These are phyloP conservation scores for Chrysosporium queenslandicum DNA, from an alignment of 2,329 filamentous ascomycete species.

Conservation along the genomic window DNA sequence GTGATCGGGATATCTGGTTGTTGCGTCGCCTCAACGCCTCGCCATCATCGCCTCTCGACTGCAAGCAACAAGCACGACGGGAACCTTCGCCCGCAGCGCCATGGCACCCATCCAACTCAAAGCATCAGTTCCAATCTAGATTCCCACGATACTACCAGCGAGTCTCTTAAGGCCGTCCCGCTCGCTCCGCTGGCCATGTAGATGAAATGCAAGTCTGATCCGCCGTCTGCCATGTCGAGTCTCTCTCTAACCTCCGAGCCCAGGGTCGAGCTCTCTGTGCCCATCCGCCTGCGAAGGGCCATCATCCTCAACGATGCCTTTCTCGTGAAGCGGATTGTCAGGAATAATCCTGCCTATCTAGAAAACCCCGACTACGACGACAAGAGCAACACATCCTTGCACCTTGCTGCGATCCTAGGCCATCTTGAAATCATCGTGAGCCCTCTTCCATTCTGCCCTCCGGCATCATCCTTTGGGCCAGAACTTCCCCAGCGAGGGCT, in stretches of 20 bases:
- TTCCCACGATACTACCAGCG: too few relatives aligned
- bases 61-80: not conserved
- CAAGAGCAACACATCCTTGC: constrained; percentile 73
- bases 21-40: not conserved
- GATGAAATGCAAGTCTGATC: constrained; percentile 10
- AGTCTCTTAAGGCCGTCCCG: too few relatives aligned
- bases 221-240: not conserved
- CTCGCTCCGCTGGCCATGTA: constrained; percentile 11
- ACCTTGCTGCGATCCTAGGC: constrained; percentile 67
- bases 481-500: too few relatives aligned
- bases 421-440: constrained; percentile 54
- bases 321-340: constrained; percentile 67
- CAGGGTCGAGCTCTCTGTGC: constrained; percentile 36
- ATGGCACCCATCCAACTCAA: constrained; percentile 5
- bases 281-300: constrained; percentile 67
- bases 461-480: too few relatives aligned
- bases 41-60: not conserved
- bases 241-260: not conserved
- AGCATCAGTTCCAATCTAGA: not conserved
- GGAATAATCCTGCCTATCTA: constrained; percentile 58
- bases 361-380: constrained; percentile 69
- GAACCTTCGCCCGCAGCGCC: constrained; percentile 3
- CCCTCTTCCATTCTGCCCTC: not conserved
- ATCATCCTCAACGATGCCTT: constrained; percentile 64
- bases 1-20: too few relatives aligned